phyloP scores from a whole-genome alignment of 139 green algal species.

The Pseudopediastrum boryanum region DNA sequence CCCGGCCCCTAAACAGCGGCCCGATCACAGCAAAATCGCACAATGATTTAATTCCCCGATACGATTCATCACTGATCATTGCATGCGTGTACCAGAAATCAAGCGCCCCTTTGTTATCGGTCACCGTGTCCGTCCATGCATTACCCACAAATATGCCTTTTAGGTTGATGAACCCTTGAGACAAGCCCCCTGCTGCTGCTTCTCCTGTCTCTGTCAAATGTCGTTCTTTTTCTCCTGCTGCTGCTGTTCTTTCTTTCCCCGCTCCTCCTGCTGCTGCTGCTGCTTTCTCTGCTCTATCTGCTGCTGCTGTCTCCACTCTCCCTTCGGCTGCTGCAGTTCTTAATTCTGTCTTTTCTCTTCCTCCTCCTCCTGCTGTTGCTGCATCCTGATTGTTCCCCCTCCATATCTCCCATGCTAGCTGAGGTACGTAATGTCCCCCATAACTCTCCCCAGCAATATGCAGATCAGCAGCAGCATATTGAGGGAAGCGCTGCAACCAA shows the following conservation, averaged over 20 bases:
- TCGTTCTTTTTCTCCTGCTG: neutral
- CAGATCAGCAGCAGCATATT: conserved; percentile 50
- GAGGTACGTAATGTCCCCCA: conserved; percentile 76
- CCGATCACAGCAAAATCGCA: conserved; percentile 61
- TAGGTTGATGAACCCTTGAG: conserved; percentile 58
- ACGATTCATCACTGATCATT: conserved; percentile 51
- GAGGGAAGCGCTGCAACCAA: conserved; percentile 75
- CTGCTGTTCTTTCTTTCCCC: neutral
- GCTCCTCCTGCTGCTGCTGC: conserved; percentile 14
- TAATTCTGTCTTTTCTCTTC: neutral
- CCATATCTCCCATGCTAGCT: conserved; percentile 66
- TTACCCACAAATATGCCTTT: conserved; percentile 87
- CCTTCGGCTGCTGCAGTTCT: neutral
- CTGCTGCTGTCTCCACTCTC: neutral
- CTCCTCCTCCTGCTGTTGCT: neutral
- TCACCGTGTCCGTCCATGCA: conserved; percentile 76
- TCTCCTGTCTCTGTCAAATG: neutral
- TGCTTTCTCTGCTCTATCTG: neutral
- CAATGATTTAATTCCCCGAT: conserved; percentile 22
- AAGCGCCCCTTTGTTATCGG: conserved; percentile 80
- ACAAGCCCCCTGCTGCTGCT: conserved; percentile 3
- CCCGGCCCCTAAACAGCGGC: conserved; percentile 11
- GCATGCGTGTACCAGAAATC: conserved; percentile 81
- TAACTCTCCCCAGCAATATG: conserved; percentile 66
- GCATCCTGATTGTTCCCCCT: conserved; percentile 41